Base-by-base conservation (phyloP, 2,329 filamentous ascomycete species). In the Hypoxylon sp. region DNA sequence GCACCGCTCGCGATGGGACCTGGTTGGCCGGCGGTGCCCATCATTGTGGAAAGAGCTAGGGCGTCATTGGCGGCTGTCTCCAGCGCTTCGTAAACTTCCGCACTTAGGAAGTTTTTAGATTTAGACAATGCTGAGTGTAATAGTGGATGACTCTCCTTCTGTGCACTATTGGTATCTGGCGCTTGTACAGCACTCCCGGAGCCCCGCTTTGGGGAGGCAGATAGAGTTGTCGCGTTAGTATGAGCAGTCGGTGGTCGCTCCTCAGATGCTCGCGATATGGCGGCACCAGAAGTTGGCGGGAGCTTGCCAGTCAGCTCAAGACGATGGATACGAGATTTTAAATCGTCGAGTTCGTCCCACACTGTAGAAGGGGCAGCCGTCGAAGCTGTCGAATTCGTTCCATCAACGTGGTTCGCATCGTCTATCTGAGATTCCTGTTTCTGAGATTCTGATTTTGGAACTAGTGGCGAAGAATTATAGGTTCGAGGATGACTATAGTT, bases 321-420 rank as follows among this genome's bases (percentile, higher is more conserved):
- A 66, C 93, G 92, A 73, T 93, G 90, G 73, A 99, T 97, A 30
- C 96, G 89, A 43, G 93, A 96, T 79, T 98, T 98, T 50, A 99
- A 82, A 71, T 98, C 96, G 74, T 98, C 96, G 28, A 99, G 82
- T 79, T 99, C 96, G 77, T 98, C 96, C 96, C 96, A 99, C 2
- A 99, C 93, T 0, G 94, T 98, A 1, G 94, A 97, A 11, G 94
- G 93, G 1, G 93, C 93, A 1, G 91, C 94, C 0, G 93, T 96
- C 0, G 96, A 98, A 34, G 92, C 86, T 0, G 92, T 95, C 0
- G 96, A 98, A 74, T 96, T 93, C 0, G 93, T 94, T 7, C 90
- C 91, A 74, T 94, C 90, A 28, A 83, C 73, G 64, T 86, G 81
- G 45, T 77, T 76, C 19, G 76, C 74, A 48, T 85, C 84, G 7